phyloP scores from a whole-genome alignment of 768 basidiomycete species.

The Fomitopsis pulvina region DNA sequence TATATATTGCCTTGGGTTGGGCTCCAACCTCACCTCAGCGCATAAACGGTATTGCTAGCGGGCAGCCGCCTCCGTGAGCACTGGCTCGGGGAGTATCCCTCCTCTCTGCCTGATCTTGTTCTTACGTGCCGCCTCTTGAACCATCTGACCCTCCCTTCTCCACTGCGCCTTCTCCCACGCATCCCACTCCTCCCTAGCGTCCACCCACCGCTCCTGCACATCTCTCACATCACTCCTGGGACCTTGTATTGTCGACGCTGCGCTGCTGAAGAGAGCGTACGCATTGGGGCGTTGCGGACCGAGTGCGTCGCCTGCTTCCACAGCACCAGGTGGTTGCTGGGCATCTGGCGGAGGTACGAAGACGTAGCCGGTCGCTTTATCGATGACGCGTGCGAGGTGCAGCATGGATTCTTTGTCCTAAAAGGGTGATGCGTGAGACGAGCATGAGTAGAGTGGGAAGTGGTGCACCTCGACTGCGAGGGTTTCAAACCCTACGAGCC shows the following conservation, averaged over 20 bases:
- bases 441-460: background rate
- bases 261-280: conserved; percentile 60
- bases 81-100: too few species aligned
- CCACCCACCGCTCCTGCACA: conserved; percentile 93
- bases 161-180: conserved; percentile 73
- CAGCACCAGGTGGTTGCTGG: conserved; percentile 25
- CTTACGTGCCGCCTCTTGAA: conserved; percentile 35
- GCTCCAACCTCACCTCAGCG: too few species aligned
- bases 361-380: conserved; percentile 89
- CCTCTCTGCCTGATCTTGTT: conserved; percentile 17
- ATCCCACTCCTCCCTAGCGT: conserved; percentile 76
- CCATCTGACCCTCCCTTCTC: conserved; percentile 64
- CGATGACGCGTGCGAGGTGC: conserved; percentile 74
- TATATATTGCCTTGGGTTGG: too few species aligned
- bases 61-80: too few species aligned
- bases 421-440: background rate
- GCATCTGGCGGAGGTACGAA: conserved; percentile 56
- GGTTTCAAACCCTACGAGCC: conserved; percentile 93
- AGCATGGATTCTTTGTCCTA: conserved; percentile 96
- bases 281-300: conserved; percentile 52
- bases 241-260: conserved; percentile 47
- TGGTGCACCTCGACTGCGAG: conserved; percentile 82
- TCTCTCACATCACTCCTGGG: conserved; percentile 54
- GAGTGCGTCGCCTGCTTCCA: conserved; percentile 27
- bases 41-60: too few species aligned